Evolutionary conservation across 116 monocot species (phyloP).

Genomic region (Zostera marina): DNA sequence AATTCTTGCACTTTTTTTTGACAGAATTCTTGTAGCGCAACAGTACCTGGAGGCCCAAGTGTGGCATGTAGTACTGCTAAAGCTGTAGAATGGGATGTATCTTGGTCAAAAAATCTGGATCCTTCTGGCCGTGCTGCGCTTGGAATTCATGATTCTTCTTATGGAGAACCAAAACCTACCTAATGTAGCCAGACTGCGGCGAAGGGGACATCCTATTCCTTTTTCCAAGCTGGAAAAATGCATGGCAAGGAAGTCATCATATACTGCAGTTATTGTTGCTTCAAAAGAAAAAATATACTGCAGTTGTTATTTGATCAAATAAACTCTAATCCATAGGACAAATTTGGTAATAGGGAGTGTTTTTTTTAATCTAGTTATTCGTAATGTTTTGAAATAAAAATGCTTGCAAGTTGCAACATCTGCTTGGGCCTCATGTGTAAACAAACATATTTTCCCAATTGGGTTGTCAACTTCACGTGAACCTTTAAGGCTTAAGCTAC

Average conservation of each 20-base stretch:
- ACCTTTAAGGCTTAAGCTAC: no score
- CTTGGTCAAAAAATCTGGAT: constrained; percentile 76
- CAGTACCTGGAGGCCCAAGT: constrained; percentile 78
- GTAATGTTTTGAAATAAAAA: no score
- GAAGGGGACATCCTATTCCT: no score
- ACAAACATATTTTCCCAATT: no score
- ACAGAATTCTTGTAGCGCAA: constrained; percentile 74
- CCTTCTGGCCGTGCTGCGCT: constrained; percentile 83
- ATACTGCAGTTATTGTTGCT: constrained; percentile 4
- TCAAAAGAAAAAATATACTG: no score
- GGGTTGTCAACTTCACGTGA: no score
- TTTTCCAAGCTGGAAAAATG: constrained; percentile 1
- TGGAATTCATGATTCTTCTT: constrained; percentile 62
- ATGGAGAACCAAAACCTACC: constrained; percentile 19
- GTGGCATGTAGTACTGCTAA: constrained; percentile 88
- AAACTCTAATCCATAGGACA: no score
- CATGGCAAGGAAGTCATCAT: background rate
- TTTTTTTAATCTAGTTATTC: no score
- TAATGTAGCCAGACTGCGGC: no score
- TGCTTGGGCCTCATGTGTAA: no score
- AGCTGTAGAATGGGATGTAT: constrained; percentile 86
- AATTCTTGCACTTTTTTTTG: background rate
- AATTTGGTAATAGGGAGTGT: no score
- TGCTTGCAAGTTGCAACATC: no score
- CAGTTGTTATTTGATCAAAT: background rate